Base-by-base conservation (phyloP, 805 yeast species). In the Soucietia sequanensis region DNA sequence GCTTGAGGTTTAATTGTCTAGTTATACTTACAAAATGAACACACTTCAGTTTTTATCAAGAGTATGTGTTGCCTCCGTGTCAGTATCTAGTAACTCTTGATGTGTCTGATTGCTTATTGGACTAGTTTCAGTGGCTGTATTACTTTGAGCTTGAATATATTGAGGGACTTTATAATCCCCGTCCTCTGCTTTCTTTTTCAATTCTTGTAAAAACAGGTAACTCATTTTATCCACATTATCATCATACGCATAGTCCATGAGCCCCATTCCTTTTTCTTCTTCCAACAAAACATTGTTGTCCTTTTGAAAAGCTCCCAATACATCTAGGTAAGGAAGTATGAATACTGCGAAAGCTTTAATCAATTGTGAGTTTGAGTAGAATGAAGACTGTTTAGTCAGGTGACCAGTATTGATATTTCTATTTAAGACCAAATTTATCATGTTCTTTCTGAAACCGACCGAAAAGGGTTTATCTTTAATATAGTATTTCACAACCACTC, bases 401-500 rank as follows among this genome's bases (percentile, higher is more conserved):
- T 32, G 22, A 2, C 50, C 50, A 21, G 49, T 46, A 31, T 51
- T 50, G 27, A 50, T 31, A 31, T 56, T 54, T 5, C 54, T 53
- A 24, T 55, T 52, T 28, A 48, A 49, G 15, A 60, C 45, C 3
- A 62, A 50, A 33, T 68, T 70, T 22, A 56, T 52, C 43, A 68
- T 45, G 41, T 74, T 74, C 1, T 39, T 43, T 18, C 39, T 39
- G 22, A 59, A 46, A 0, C 78, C 78, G 39, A 54, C 54, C 30
- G 66, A 46, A 39, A 51, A 75, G 0, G 70, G 67, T 21, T 42
- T 36, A 8, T 69, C 68, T 2, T 32, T 34, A 2, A 61, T 49
- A 18, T 50, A 40, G 25, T 61, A 52, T 13, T 51, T 47, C 5
- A 75, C 62, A 4, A 75, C 65, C 3, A 60, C 43, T 34, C 81